Evolutionary conservation across 1,284 basidiomycete genomes (phyloP), one percentile per base, ranked within the genome.

Genomic region (Phylloporus sp.): DNA sequence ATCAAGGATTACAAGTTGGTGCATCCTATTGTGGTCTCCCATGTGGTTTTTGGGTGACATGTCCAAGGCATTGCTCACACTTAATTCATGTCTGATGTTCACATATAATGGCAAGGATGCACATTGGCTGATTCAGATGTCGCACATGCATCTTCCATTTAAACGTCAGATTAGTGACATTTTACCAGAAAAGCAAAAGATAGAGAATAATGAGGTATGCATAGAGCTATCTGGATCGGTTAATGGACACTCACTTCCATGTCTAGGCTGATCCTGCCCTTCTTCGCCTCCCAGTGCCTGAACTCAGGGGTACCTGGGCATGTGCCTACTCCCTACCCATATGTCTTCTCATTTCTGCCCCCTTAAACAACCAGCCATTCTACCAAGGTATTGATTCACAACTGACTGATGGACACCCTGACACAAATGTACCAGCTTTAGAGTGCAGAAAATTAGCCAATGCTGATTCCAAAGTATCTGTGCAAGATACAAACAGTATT

Each of bases 41-140:
- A n/a, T n/a, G n/a, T n/a, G n/a, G n/a, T n/a, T n/a, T n/a, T n/a
- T n/a, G n/a, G n/a, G n/a, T n/a, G n/a, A n/a, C n/a, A n/a, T 26
- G 22, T 28, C 1, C 61, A 86, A 58, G 84, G 95, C 97, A 0
- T 82, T 99, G 17, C 84, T 98, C 44, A 98, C 96, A n/a, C 87
- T 99, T 64, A 99, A 99, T 76, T 98, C 97, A 46, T 99, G 97
- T 80, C 97, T 97, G 1, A 99, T 99, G 98, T 99, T 99, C 79
- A 98, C 96, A 3, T 99, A 94, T 81, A 98, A 98, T 75, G 97
- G 98, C 60, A 90, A 96, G 22, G 98, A 99, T 77, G 83, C 93
- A 15, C 98, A 99, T 76, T 87, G 96, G 10, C 90, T 89, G 78
- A 88, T 98, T 10, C 85, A 91, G 2, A 91, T 96, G 2, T 83